Evolutionary conservation across 169 alveolate genomes (phyloP), one percentile per base, ranked within the genome.

Genomic region (Plasmodium gonderi): DNA sequence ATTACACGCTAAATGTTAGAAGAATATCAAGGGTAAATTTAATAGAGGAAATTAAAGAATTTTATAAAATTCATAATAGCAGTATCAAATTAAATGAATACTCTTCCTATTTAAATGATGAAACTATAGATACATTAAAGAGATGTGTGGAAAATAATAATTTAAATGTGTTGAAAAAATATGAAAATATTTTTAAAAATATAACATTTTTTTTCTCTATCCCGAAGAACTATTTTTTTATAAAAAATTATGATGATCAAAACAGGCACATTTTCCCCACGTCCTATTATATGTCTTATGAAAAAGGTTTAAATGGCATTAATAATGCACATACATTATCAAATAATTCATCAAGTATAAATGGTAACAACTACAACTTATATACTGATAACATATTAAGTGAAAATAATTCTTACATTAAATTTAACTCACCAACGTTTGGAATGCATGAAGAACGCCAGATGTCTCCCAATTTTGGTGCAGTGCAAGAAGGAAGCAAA

Each of bases 381-480:
- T 51, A 49, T 47, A 17, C 79, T 38, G 79, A 83, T 76, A 69
- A 40, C 42, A 40, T 72, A 36, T 29, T 44, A 47, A 68, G 80
- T 64, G 49, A 77, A 80, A 83, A 83, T 72, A 29, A 47, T 60
- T 74, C 81, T 8, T 44, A 47, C 29, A 83, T 64, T 23, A 83
- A 72, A 60, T 83, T 23, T n/a, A 83, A 42, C 51, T 83, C 92
- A 5, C 92, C 92, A 42, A 74, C 17, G 9, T 83, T 83, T 83
- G 92, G 92, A 23, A 29, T 31, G 33, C 44, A 60, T 23, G 31
- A 33, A 31, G 82, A 90, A 5, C 78, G 90, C 17, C 80, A 77
- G 3, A 17, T 26, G 26, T 90, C 94, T 45, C 94, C 94, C n/a
- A 90, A 60, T 26, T 90, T 90, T 90, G 94, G 94, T 1, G 12